Conservation (phyloP, 2,329 filamentous ascomycete species). For the Aspergillus candidus region DNA sequence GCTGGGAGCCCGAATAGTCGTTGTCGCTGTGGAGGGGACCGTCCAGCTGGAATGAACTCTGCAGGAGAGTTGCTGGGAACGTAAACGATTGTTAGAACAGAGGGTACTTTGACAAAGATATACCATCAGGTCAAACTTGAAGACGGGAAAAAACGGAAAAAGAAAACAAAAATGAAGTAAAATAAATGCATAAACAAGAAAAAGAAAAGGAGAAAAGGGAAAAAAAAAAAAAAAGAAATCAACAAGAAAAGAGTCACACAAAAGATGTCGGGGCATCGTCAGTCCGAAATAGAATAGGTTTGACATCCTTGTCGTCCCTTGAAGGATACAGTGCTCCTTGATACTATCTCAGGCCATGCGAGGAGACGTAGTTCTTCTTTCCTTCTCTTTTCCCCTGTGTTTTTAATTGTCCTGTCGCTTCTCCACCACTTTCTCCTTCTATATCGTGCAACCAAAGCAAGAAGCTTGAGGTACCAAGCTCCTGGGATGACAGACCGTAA, state of each 20-base stretch:
- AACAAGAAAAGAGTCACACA: slow-evolving; percentile 7
- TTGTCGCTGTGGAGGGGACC: slow-evolving; percentile 34
- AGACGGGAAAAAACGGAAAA: background rate
- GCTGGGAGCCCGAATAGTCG: slow-evolving; percentile 35
- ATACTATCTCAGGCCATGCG: slow-evolving; percentile 11
- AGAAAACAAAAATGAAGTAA: slow-evolving; percentile 5
- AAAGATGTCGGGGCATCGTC: slow-evolving; percentile 11
- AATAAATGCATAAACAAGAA: background rate
- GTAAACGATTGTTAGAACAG: slow-evolving; percentile 19
- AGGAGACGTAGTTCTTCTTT: slow-evolving; percentile 5
- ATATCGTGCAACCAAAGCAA: slow-evolving; percentile 13
- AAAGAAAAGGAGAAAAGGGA: slow-evolving; percentile 8
- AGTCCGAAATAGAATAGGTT: slow-evolving; percentile 20
- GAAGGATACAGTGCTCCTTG: slow-evolving; percentile 15
- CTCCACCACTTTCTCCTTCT: background rate
- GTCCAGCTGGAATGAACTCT: slow-evolving; percentile 34
- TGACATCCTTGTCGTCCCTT: slow-evolving; percentile 16
- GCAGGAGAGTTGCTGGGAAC: slow-evolving; percentile 28
- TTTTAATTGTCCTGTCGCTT: no score
- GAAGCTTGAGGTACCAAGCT: slow-evolving; percentile 11
- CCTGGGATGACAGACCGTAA: slow-evolving; percentile 12
- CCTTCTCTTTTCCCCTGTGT: no score
- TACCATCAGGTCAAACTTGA: background rate
- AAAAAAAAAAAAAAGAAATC: slow-evolving; percentile 20
- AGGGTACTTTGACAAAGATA: slow-evolving; percentile 12